phyloP scores from a whole-genome alignment of 2,329 filamentous ascomycete species.

The Ceratocystis ficicola region DNA sequence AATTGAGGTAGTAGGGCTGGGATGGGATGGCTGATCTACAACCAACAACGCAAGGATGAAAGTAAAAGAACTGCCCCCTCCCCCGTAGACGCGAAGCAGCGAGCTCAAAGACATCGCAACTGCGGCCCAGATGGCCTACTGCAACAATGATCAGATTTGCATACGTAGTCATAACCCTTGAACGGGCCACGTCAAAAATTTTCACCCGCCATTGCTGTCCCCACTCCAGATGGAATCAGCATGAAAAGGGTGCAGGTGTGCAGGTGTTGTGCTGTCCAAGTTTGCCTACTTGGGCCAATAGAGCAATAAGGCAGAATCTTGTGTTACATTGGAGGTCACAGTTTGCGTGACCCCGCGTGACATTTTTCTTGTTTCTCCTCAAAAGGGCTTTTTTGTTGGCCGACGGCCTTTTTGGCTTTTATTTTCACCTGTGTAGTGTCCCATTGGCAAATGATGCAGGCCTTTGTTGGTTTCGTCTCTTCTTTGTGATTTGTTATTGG shows the following conservation, averaged over 20 bases:
- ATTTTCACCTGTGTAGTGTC: neutral
- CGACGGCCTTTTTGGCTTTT: neutral
- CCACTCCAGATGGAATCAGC: neutral
- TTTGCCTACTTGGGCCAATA: slow-evolving; percentile 11
- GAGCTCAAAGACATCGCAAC: neutral
- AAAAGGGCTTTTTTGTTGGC: neutral
- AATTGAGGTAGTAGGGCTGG: neutral
- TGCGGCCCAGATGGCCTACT: neutral
- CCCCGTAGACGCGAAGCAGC: neutral
- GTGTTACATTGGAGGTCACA: slow-evolving; percentile 10
- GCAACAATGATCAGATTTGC: slow-evolving; percentile 3
- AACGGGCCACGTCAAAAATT: neutral
- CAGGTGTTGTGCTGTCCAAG: slow-evolving; percentile 5
- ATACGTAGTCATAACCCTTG: neutral
- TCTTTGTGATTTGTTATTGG: neutral
- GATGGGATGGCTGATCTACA: neutral
- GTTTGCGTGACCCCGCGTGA: slow-evolving; percentile 7
- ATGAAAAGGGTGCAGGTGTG: neutral
- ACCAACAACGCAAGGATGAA: neutral
- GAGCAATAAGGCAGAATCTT: slow-evolving; percentile 2
- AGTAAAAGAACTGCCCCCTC: neutral
- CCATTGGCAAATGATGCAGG: neutral
- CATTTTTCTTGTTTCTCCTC: slow-evolving; percentile 1
- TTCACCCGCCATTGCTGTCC: neutral
- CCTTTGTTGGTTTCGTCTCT: neutral